Evolutionary conservation across 1,139 yeast species (phyloP).

Genomic region (Wickerhamomyces sp.): DNA sequence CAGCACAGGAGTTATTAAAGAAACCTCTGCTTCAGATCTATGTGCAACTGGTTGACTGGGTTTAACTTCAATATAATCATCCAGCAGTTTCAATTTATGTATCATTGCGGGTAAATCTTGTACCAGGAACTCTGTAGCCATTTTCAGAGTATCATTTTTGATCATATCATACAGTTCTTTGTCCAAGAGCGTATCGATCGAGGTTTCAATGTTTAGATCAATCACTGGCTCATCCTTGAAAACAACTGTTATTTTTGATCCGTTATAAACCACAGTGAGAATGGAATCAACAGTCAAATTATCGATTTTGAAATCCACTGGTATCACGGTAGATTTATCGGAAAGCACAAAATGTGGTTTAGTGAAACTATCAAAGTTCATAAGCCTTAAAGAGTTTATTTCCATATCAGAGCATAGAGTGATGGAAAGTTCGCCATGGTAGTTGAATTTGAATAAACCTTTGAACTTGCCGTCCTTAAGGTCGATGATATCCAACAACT

Average conservation of each 20-base stretch:
- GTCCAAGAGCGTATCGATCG: constrained; percentile 23
- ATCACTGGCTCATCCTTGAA: constrained; percentile 22
- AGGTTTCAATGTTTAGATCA: constrained; percentile 19
- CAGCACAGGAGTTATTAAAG: not conserved
- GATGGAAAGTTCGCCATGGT: constrained; percentile 17
- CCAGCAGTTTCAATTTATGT: constrained; percentile 12
- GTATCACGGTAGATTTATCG: constrained; percentile 20
- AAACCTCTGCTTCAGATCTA: not conserved
- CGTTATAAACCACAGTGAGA: constrained; percentile 20
- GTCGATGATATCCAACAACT: constrained; percentile 20
- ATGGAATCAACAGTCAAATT: constrained; percentile 17
- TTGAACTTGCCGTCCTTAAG: constrained; percentile 15
- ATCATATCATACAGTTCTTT: constrained; percentile 18
- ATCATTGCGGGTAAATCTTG: constrained; percentile 21
- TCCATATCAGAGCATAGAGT: constrained; percentile 19
- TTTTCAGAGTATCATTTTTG: constrained; percentile 15
- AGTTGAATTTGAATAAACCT: constrained; percentile 20
- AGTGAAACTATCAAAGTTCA: constrained; percentile 22
- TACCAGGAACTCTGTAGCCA: constrained; percentile 17
- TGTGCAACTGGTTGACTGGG: not conserved
- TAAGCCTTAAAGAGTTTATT: constrained; percentile 20
- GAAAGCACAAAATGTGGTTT: constrained; percentile 21
- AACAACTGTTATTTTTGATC: constrained; percentile 19
- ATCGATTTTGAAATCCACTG: constrained; percentile 19
- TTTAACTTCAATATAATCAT: constrained; percentile 8